These are phyloP conservation scores for Vanrija pseudolonga DNA, from an alignment of 1,284 basidiomycete species.

Conservation along the genomic window DNA sequence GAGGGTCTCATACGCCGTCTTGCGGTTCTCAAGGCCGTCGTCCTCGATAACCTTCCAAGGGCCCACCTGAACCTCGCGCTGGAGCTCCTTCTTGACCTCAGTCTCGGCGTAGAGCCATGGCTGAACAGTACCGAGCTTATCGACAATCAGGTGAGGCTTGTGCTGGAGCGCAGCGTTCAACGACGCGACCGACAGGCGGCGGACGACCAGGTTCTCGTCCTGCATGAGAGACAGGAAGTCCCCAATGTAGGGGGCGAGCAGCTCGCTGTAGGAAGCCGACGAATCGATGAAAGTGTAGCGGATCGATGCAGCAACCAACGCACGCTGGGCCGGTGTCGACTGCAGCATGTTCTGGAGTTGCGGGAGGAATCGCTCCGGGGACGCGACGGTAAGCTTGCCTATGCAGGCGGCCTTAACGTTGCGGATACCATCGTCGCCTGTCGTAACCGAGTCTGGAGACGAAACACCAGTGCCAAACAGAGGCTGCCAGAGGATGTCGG, in stretches of 20 bases:
- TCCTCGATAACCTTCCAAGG: slow-evolving; percentile 69
- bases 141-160: slow-evolving; percentile 84
- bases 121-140: slow-evolving; percentile 71
- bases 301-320: slow-evolving; percentile 88
- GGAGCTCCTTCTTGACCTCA: slow-evolving; percentile 70
- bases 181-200: slow-evolving; percentile 77
- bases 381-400: slow-evolving; percentile 87
- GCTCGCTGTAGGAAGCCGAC: slow-evolving; percentile 76
- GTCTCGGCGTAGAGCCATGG: slow-evolving; percentile 86
- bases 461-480: slow-evolving; percentile 60
- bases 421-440: slow-evolving; percentile 81
- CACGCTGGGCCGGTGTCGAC: slow-evolving; percentile 62
- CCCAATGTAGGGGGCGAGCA: slow-evolving; percentile 76
- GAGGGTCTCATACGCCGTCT: slow-evolving; percentile 96
- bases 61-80: slow-evolving; percentile 94
- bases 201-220: slow-evolving; percentile 80
- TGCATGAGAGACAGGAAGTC: slow-evolving; percentile 86
- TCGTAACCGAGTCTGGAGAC: slow-evolving; percentile 48
- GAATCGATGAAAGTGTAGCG: slow-evolving; percentile 93
- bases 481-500: slow-evolving; percentile 79
- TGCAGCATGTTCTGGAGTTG: slow-evolving; percentile 57
- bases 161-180: slow-evolving; percentile 92
- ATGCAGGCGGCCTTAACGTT: slow-evolving; percentile 96
- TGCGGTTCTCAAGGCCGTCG: slow-evolving; percentile 55
- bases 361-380: slow-evolving; percentile 81